A percentile compares a stretch with the other conserved stretches of the same genome.
Conservation (phyloP, 2,329 filamentous ascomycete genomes). For the Clonostachys solani region DNA sequence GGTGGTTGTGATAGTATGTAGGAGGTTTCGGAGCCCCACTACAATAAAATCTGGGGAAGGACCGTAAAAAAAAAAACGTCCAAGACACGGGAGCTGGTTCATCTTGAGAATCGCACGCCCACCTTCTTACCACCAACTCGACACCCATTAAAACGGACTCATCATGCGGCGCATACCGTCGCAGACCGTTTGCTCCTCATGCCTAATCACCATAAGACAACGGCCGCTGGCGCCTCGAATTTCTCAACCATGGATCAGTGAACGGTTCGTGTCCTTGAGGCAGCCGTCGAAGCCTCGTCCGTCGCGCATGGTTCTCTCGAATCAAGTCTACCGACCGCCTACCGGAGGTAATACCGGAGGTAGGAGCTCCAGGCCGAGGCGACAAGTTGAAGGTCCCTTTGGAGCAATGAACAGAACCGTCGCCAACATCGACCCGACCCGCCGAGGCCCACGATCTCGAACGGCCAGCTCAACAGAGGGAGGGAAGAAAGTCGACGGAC, state of each 20-base stretch:
- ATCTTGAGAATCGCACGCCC: too few relatives aligned
- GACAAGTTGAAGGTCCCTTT: conserved; percentile 40
- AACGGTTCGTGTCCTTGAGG: conserved; percentile 23
- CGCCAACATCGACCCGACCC: conserved; percentile 28
- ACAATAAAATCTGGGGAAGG: not conserved
- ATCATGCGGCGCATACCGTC: conserved; percentile 3
- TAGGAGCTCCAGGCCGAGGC: conserved; percentile 9
- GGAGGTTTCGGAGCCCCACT: not conserved
- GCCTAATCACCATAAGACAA: conserved; percentile 1
- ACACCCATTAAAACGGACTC: not conserved
- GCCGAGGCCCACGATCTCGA: not conserved
- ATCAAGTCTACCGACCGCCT: conserved; percentile 40
- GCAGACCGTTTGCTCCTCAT: conserved; percentile 13
- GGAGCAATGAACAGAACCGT: conserved; percentile 51
- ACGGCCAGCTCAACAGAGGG: conserved; percentile 8
- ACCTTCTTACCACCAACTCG: too few relatives aligned
- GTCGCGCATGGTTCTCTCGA: conserved; percentile 55
- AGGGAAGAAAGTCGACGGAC: conserved; percentile 18
- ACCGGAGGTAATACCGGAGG: conserved; percentile 24
- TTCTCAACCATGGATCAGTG: conserved; percentile 22
- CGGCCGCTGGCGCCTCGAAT: conserved; percentile 7
- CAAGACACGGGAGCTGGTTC: not conserved
- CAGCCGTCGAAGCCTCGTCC: conserved; percentile 23
- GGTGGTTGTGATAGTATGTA: not conserved
- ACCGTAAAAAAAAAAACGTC: not conserved